A percentile compares a stretch with the other conserved stretches of the same genome.
These are phyloP conservation scores for Bathelium albidoporum DNA, from an alignment of 495 filamentous ascomycete genomes.

Conservation along the genomic window DNA sequence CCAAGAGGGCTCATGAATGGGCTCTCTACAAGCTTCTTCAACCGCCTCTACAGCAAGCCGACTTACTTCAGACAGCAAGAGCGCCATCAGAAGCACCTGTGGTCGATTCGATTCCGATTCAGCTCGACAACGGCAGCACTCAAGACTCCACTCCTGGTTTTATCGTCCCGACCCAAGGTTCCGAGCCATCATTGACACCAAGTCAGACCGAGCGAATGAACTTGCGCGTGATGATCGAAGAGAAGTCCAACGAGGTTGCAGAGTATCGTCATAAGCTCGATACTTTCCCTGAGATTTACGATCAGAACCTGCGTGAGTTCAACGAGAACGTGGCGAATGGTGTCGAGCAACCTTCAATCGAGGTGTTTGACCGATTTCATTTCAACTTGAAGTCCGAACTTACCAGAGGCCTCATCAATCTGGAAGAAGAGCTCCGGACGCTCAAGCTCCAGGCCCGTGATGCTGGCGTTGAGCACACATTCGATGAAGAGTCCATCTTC, in stretches of 20 bases:
- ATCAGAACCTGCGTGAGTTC: neutral
- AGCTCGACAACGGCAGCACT: neutral
- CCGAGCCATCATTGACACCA: neutral
- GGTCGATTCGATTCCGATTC: neutral
- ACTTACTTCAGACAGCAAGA: neutral
- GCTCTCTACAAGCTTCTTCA: neutral
- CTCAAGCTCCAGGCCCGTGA: neutral
- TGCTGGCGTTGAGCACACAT: neutral
- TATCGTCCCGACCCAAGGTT: neutral
- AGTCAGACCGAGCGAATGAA: neutral
- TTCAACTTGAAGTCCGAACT: neutral
- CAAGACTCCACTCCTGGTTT: neutral
- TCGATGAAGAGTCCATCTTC: neutral
- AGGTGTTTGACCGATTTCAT: neutral
- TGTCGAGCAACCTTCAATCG: neutral
- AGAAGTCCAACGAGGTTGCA: neutral
- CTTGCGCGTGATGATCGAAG: neutral
- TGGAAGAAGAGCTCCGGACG: neutral
- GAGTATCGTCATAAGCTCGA: conserved; percentile 1
- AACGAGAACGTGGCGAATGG: neutral
- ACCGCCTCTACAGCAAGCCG: neutral
- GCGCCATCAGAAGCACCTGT: neutral
- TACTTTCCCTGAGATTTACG: neutral
- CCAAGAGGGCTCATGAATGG: neutral
- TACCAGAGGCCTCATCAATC: neutral